phyloP scores from a whole-genome alignment of 371 early-diverging fungal genomes.

The Mucor irregularis region DNA sequence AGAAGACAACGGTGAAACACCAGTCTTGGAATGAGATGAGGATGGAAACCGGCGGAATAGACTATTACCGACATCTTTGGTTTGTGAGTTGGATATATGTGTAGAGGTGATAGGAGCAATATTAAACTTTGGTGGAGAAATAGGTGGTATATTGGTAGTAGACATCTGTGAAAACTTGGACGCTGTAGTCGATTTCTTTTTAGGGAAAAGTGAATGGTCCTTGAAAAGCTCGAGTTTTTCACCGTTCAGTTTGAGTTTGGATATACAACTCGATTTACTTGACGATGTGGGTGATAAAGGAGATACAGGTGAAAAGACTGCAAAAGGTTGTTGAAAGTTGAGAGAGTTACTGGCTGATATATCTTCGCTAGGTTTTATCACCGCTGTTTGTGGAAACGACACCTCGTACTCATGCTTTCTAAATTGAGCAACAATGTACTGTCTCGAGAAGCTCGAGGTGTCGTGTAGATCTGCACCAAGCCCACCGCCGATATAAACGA shows the following conservation, averaged over 20 bases:
- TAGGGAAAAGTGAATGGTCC: too few species aligned
- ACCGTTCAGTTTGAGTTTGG: too few species aligned
- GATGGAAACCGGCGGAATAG: slow-evolving; percentile 1
- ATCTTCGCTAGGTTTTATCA: neutral
- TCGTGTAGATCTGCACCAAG: slow-evolving; percentile 54
- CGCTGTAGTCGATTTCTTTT: neutral
- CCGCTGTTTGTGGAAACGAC: neutral
- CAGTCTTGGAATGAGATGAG: neutral
- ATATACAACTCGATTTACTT: neutral
- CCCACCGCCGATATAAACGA: slow-evolving; percentile 62
- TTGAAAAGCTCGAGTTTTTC: too few species aligned
- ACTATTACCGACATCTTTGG: neutral
- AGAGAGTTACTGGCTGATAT: too few species aligned
- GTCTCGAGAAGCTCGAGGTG: slow-evolving; percentile 23
- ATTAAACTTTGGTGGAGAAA: slow-evolving; percentile 27
- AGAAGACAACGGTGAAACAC: slow-evolving; percentile 8
- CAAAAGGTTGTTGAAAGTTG: slow-evolving; percentile 12
- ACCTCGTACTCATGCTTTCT: slow-evolving; percentile 17
- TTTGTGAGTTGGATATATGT: neutral
- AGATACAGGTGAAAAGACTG: slow-evolving; percentile 13
- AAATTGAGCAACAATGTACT: slow-evolving; percentile 42
- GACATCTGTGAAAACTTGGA: slow-evolving; percentile 1
- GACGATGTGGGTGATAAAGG: slow-evolving; percentile 19
- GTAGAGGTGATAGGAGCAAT: slow-evolving; percentile 31
- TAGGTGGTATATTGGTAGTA: neutral